Evolutionary conservation across 2,329 filamentous ascomycete genomes (phyloP), one percentile per base, ranked within the genome.

Genomic region (Thelonectria blattea): DNA sequence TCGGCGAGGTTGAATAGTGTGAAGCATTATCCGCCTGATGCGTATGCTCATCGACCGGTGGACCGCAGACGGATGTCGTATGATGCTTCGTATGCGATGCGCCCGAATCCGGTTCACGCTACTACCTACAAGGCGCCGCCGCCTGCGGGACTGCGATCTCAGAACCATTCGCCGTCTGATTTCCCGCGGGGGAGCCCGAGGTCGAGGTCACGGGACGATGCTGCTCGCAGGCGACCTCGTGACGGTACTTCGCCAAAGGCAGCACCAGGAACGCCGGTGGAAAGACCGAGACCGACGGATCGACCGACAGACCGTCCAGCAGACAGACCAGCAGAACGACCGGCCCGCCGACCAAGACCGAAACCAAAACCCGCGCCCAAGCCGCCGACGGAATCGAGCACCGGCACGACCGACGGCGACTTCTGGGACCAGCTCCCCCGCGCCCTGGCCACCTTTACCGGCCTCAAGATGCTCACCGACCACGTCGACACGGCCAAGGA

Each of bases 401-500:
- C 34, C 11, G 34, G 15, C 17, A 32, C 24, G 18, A 3, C 27
- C 41, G 58, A 64, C 14, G 41, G 43, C 2, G 48, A 65, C 7
- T 64, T 73, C 2, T 52, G 69, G 20, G 58, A 64, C 5, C 63
- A 70, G 2, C 64, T 74, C 18, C 71, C 73, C 0, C 59, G 65
- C 17, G 66, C 68, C 0, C 53, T 75, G 0, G 69, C 64, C 0
- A 69, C 73, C 1, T 73, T 73, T 41, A 65, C 68, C 1, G 67
- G 72, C 3, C 56, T 74, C 10, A 64, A 72, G 5, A 63, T 65
- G 0, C 55, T 74, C 1, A 64, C 66, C 1, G 65, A 72, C 1
- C 69, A 74, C 11, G 73, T 71, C 1, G 71, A 74, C 46, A 71
- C 67, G 3, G 73, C 72, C 20, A 74, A 74, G 57, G 72, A 75